A percentile compares a stretch with the other conserved stretches of the same genome.
Evolutionary conservation across 176 grass and related monocot genomes (phyloP).

Genomic region (Oryza australiensis): DNA sequence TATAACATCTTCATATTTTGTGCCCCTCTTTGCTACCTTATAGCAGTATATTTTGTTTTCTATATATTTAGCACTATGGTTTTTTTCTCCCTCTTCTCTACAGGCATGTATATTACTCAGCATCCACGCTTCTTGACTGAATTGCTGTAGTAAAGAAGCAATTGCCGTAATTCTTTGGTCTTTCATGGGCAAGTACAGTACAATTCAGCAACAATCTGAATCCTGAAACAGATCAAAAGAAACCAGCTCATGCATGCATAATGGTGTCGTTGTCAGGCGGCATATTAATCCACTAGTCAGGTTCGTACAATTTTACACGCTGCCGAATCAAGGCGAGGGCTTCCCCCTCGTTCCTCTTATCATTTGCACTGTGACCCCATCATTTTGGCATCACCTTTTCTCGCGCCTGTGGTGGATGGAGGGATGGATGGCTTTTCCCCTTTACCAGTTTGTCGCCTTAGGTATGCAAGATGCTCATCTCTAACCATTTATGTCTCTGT

Average conservation of each 20-base stretch:
- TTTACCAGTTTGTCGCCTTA: constrained; percentile 37
- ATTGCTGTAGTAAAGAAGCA: neutral
- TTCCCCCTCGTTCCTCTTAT: constrained; percentile 25
- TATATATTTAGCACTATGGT: neutral
- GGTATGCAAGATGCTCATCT: constrained; percentile 23
- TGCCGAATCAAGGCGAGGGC: constrained; percentile 30
- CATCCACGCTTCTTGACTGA: neutral
- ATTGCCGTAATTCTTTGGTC: neutral
- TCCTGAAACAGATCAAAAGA: neutral
- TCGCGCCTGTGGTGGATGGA: neutral
- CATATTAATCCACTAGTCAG: constrained; percentile 7
- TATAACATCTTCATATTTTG: neutral
- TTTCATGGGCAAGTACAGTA: neutral
- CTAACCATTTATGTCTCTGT: neutral
- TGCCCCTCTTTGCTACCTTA: neutral
- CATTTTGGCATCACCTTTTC: constrained; percentile 37
- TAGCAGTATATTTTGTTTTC: neutral
- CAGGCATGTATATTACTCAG: neutral
- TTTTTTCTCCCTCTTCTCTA: neutral
- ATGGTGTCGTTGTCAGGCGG: constrained; percentile 26
- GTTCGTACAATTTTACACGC: constrained; percentile 40
- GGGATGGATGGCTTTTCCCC: constrained; percentile 21
- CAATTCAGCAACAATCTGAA: neutral
- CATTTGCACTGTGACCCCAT: constrained; percentile 42
- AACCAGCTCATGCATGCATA: constrained; percentile 29